phyloP scores from a whole-genome alignment of 2,329 filamentous ascomycete genomes.

The Sordariomycetes sp. region DNA sequence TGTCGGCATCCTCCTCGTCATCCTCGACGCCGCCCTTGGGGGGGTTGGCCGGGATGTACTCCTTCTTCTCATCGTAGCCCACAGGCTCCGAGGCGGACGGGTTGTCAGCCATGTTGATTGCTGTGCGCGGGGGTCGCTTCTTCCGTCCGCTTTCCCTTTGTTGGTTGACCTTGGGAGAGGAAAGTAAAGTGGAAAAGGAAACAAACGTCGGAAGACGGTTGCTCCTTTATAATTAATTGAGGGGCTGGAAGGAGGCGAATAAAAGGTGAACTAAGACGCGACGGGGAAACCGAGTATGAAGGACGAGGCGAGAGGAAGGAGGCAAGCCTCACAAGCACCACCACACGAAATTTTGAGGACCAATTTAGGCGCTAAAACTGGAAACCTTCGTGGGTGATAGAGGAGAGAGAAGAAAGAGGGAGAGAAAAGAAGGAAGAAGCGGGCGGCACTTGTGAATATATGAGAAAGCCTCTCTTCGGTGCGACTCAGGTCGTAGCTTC shows the following conservation, averaged over 20 bases:
- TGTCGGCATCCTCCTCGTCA: constrained; percentile 64
- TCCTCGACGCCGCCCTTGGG: constrained; percentile 42
- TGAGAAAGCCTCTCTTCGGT: constrained; percentile 1
- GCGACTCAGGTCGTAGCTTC: constrained; percentile 3
- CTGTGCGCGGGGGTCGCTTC: background rate
- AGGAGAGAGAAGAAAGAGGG: constrained; percentile 18
- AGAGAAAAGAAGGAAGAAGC: constrained; percentile 6
- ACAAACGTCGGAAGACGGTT: constrained; percentile 1
- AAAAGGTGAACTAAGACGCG: constrained; percentile 14
- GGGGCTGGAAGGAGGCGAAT: constrained; percentile 8
- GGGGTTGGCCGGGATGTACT: constrained; percentile 18
- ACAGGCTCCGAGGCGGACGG: constrained; percentile 37
- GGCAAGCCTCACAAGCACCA: constrained; percentile 18
- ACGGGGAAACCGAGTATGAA: constrained; percentile 10
- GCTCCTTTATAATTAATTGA: constrained; percentile 7
- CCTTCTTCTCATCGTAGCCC: constrained; percentile 51
- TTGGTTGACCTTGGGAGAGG: constrained; percentile 6
- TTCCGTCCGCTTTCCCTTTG: background rate
- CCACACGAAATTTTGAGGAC: constrained; percentile 33
- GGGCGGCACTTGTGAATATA: constrained; percentile 4
- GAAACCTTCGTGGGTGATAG: constrained; percentile 37
- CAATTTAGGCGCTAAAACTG: constrained; percentile 9
- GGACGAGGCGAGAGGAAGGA: constrained; percentile 22
- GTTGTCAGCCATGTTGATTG: constrained; percentile 35
- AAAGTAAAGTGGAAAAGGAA: constrained; percentile 10